phyloP scores from a whole-genome alignment of 768 basidiomycete genomes.

The Panaeolus cyanescens region DNA sequence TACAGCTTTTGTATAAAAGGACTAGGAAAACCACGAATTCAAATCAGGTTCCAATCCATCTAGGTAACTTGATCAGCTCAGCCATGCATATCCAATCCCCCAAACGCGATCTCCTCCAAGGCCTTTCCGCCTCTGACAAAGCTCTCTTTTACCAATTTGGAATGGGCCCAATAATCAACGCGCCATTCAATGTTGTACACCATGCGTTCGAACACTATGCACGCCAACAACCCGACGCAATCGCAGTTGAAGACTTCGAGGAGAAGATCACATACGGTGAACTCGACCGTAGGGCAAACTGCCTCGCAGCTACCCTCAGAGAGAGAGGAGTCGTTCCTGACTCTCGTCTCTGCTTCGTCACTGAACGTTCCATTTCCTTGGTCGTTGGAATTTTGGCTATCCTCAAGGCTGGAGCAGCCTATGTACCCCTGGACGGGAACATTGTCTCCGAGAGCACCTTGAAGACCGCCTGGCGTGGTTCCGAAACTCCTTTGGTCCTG shows the following conservation, averaged over 20 bases:
- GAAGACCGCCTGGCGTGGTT: conserved; percentile 40
- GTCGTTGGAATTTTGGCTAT: conserved; percentile 45
- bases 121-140: conserved; percentile 41
- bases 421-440: conserved; percentile 49
- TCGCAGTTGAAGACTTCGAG: conserved; percentile 53
- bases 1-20: background rate
- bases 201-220: conserved; percentile 58
- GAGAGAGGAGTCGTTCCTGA: conserved; percentile 40
- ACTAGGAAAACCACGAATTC: background rate
- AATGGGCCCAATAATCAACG: conserved; percentile 34
- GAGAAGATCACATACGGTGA: conserved; percentile 51
- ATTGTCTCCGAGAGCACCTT: conserved; percentile 48
- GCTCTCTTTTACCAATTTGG: conserved; percentile 47
- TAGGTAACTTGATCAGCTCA: conserved; percentile 1
- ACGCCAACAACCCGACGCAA: conserved; percentile 34
- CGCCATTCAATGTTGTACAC: conserved; percentile 52
- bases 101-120: conserved; percentile 21
- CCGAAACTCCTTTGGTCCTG: conserved; percentile 36
- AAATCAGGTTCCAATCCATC: conserved; percentile 2
- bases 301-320: conserved; percentile 35
- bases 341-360: conserved; percentile 46
- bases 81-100: conserved; percentile 23
- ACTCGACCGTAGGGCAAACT: conserved; percentile 48
- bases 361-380: conserved; percentile 42
- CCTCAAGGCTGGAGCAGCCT: conserved; percentile 47